phyloP scores from a whole-genome alignment of 75 land plant genomes.

The Pinus taeda region DNA sequence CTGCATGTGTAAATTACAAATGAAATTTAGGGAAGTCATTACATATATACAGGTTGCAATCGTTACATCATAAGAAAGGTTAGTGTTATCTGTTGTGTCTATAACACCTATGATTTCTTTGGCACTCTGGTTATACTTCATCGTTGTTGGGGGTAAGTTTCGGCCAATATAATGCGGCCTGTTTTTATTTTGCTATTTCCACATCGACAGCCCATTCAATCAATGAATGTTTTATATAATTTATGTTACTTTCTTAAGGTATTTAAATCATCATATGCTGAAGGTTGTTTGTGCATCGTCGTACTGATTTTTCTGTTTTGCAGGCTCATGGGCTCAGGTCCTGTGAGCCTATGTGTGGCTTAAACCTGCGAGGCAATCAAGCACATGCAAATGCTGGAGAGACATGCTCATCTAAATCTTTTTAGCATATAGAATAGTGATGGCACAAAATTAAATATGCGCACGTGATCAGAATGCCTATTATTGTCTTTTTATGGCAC shows the following conservation, averaged over 20 bases:
- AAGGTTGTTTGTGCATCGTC: too few relatives aligned
- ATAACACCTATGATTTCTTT: not conserved
- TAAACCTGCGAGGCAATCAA: too few relatives aligned
- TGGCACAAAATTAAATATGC: too few relatives aligned
- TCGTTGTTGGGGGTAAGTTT: not conserved
- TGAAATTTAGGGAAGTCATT: not conserved
- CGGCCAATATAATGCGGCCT: not conserved
- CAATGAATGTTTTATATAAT: not conserved
- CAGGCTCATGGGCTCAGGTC: too few relatives aligned
- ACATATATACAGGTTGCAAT: slow-evolving; percentile 4
- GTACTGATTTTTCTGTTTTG: too few relatives aligned
- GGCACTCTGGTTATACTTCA: not conserved
- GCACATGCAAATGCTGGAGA: too few relatives aligned
- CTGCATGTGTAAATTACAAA: not conserved
- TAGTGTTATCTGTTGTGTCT: not conserved
- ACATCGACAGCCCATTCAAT: not conserved
- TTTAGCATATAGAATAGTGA: too few relatives aligned
- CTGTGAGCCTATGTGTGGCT: too few relatives aligned
- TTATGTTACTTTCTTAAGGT: not conserved
- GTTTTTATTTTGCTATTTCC: not conserved
- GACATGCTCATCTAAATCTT: too few relatives aligned
- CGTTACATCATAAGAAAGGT: not conserved
- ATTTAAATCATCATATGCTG: too few relatives aligned
- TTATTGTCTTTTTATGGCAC: too few relatives aligned
- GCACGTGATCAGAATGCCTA: too few relatives aligned